Percentiles rank a stretch among this genome's conserved stretches.
These are phyloP conservation scores for Russula sp. DNA, from an alignment of 768 basidiomycete genomes.

Conservation along the genomic window DNA sequence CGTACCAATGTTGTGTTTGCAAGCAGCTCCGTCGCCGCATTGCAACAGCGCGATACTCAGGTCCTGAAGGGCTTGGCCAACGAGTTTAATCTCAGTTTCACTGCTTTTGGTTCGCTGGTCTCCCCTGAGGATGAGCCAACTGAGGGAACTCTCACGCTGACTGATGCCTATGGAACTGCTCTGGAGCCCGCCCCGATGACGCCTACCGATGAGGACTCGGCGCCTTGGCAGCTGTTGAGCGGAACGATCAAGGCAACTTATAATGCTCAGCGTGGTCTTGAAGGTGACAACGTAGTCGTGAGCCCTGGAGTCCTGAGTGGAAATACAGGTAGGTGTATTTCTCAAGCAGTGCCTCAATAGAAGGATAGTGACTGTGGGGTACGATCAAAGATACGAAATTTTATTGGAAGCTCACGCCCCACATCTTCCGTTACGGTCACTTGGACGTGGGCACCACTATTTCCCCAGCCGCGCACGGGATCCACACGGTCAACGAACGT, in stretches of 20 bases:
- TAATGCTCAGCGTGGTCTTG: slow-evolving; percentile 30
- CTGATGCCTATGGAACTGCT: slow-evolving; percentile 33
- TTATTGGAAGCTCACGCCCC: slow-evolving; percentile 21
- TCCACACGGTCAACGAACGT: slow-evolving; percentile 77
- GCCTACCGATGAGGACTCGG: slow-evolving; percentile 32
- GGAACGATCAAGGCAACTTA: slow-evolving; percentile 40
- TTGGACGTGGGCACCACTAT: slow-evolving; percentile 19
- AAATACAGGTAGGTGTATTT: slow-evolving; percentile 31
- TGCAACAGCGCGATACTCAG: slow-evolving; percentile 30
- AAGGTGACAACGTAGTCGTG: slow-evolving; percentile 31
- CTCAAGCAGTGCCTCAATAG: not conserved
- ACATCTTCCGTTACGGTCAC: slow-evolving; percentile 23
- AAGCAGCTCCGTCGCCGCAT: slow-evolving; percentile 30
- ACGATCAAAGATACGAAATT: slow-evolving; percentile 16
- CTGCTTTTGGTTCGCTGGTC: slow-evolving; percentile 36
- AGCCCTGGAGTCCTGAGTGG: slow-evolving; percentile 37
- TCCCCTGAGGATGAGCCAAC: slow-evolving; percentile 26
- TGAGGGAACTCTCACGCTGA: slow-evolving; percentile 35
- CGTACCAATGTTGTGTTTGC: not conserved
- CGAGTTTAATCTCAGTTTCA: slow-evolving; percentile 38
- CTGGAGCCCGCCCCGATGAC: slow-evolving; percentile 41
- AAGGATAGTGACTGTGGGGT: not conserved
- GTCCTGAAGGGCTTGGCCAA: slow-evolving; percentile 30
- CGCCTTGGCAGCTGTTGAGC: slow-evolving; percentile 37
- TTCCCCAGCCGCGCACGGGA: slow-evolving; percentile 28